Evolutionary conservation across 2,329 filamentous ascomycete genomes (phyloP).

Genomic region (Fonsecaea pugnacius): DNA sequence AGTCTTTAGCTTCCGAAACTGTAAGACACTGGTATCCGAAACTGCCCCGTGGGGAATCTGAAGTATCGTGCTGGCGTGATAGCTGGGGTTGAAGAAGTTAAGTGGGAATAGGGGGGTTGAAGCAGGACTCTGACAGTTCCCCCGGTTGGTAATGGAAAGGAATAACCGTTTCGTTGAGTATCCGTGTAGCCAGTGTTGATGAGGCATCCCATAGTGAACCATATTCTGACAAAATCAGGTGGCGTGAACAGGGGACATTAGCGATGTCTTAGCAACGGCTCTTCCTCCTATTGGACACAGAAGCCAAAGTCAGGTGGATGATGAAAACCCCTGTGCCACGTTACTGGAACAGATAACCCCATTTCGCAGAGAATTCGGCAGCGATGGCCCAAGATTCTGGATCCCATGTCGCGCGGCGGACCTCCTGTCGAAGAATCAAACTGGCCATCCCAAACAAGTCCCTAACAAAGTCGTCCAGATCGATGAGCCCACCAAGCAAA

Average conservation of each 20-base stretch:
- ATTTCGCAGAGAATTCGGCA: constrained; percentile 43
- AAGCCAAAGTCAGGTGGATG: not conserved
- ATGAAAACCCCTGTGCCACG: not conserved
- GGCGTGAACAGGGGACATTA: not conserved
- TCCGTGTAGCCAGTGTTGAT: not conserved
- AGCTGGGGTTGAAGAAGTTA: not conserved
- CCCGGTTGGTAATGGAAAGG: not conserved
- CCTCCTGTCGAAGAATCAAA: constrained; percentile 41
- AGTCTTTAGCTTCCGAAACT: not conserved
- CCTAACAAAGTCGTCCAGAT: constrained; percentile 45
- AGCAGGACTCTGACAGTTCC: not conserved
- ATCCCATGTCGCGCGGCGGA: constrained; percentile 40
- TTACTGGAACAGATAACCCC: constrained; percentile 44
- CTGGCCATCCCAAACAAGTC: constrained; percentile 44
- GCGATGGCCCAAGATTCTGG: constrained; percentile 44
- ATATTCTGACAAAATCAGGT: constrained; percentile 16
- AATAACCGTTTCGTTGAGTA: not conserved
- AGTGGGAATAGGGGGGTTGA: not conserved
- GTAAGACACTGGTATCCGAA: not conserved
- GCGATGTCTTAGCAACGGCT: not conserved
- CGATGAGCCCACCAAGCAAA: constrained; percentile 36
- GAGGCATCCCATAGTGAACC: not conserved
- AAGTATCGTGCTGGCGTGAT: not conserved
- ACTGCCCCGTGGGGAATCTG: constrained; percentile 6
- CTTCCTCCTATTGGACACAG: not conserved